Evolutionary conservation across 148 eudicot genomes (phyloP).

Genomic region (Dianthus caryophyllus): DNA sequence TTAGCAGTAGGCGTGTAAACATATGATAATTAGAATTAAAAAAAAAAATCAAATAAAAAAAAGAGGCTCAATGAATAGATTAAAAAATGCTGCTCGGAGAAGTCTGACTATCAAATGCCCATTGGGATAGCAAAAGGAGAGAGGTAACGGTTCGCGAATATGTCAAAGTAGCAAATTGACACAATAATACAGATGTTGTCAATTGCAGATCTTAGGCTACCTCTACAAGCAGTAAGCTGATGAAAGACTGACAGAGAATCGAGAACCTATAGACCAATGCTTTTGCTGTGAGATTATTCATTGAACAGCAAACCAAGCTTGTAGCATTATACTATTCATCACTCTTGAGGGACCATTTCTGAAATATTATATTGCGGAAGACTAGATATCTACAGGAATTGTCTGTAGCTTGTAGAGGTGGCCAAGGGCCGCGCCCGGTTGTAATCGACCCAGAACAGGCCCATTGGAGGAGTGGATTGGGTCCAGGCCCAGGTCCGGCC

Average conservation of each 20-base stretch:
- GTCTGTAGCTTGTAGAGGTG: too few relatives aligned
- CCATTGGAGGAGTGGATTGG: too few relatives aligned
- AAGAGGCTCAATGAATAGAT: background rate
- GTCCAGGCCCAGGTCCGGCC: too few relatives aligned
- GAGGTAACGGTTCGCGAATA: background rate
- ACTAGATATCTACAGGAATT: too few relatives aligned
- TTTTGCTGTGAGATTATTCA: background rate
- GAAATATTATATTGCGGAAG: too few relatives aligned
- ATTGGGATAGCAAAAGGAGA: background rate
- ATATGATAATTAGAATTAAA: conserved; percentile 2
- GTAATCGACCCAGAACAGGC: too few relatives aligned
- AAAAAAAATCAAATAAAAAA: conserved; percentile 8
- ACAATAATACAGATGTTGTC: background rate
- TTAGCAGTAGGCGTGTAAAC: background rate
- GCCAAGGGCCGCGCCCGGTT: too few relatives aligned
- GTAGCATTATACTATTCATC: too few relatives aligned
- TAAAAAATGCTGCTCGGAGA: background rate
- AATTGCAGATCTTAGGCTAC: background rate
- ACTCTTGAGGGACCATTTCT: too few relatives aligned
- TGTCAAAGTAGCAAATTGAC: background rate
- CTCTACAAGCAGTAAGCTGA: conserved; percentile 1
- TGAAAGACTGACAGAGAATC: background rate
- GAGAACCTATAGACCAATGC: background rate
- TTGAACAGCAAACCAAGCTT: background rate
- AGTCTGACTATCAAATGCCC: background rate